These are phyloP conservation scores for Tylopilus intermedius DNA, from an alignment of 768 basidiomycete species.

Conservation along the genomic window DNA sequence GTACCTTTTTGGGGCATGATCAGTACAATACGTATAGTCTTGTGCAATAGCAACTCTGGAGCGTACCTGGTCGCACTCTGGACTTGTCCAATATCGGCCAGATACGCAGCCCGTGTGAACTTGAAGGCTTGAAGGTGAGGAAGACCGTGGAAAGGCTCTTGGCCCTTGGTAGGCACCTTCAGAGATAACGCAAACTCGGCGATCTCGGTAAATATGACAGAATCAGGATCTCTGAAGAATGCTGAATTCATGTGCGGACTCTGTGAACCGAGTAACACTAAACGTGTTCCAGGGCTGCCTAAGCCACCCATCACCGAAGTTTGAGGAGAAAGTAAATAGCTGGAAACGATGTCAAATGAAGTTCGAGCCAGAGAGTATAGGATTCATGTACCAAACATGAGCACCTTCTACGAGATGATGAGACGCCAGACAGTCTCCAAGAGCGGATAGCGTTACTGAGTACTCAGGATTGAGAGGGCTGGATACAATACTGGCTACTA, in stretches of 20 bases:
- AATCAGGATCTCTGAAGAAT: slow-evolving; percentile 64
- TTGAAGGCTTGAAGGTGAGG: slow-evolving; percentile 87
- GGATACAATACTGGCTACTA: slow-evolving; percentile 75
- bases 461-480: slow-evolving; percentile 65
- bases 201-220: slow-evolving; percentile 83
- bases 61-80: slow-evolving; percentile 70
- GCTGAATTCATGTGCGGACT: slow-evolving; percentile 47
- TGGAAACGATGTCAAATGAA: slow-evolving; percentile 27
- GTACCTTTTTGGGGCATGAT: slow-evolving; percentile 60
- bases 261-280: slow-evolving; percentile 69
- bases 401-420: slow-evolving; percentile 80
- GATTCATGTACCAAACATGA: slow-evolving; percentile 70
- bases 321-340: slow-evolving; percentile 83
- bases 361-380: neutral
- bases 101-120: slow-evolving; percentile 65
- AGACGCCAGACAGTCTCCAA: slow-evolving; percentile 76
- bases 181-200: slow-evolving; percentile 86
- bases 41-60: neutral
- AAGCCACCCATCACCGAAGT: slow-evolving; percentile 69
- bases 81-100: slow-evolving; percentile 81
- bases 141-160: slow-evolving; percentile 78
- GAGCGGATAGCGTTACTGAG: slow-evolving; percentile 69
- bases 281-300: slow-evolving; percentile 61
- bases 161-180: slow-evolving; percentile 68
- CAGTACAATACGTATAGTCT: neutral